Conservation (phyloP, 2,329 filamentous ascomycete genomes). For the Verticillium longisporum region DNA sequence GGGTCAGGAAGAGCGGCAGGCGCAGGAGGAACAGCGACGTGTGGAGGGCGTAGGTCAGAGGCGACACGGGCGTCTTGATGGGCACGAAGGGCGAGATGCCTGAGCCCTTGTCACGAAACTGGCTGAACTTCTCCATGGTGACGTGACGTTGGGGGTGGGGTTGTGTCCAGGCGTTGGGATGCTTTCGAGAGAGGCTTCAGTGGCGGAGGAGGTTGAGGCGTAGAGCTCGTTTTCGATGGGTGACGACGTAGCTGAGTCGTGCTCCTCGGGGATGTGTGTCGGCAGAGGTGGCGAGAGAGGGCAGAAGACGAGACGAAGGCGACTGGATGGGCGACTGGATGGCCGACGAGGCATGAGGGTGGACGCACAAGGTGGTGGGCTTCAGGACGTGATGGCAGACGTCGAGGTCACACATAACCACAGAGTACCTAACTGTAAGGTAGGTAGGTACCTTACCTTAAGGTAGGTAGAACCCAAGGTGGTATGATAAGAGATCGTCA, state of each 20-base stretch:
- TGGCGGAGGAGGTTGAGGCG: too few species aligned
- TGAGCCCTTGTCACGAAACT: slow-evolving; percentile 87
- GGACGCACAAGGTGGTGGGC: background rate
- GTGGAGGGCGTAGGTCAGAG: slow-evolving; percentile 58
- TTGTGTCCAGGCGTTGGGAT: background rate
- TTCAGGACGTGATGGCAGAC: background rate
- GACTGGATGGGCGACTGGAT: background rate
- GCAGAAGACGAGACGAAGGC: background rate
- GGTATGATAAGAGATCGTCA: background rate
- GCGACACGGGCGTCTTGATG: slow-evolving; percentile 57
- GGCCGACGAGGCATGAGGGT: background rate
- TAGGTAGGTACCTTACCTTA: too few species aligned
- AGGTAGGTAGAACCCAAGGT: background rate
- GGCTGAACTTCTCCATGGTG: slow-evolving; percentile 87
- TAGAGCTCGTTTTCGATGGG: too few species aligned
- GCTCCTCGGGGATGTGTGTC: background rate
- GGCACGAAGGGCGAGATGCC: slow-evolving; percentile 96
- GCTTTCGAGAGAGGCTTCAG: too few species aligned
- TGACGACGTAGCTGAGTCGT: background rate
- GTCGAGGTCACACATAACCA: background rate
- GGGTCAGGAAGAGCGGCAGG: slow-evolving; percentile 67
- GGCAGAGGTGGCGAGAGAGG: background rate
- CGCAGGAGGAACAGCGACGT: slow-evolving; percentile 72
- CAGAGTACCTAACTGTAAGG: too few species aligned
- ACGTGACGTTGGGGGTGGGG: background rate